These are phyloP conservation scores for Penicillium digitatum DNA, from an alignment of 2,329 filamentous ascomycete genomes.

Conservation along the genomic window DNA sequence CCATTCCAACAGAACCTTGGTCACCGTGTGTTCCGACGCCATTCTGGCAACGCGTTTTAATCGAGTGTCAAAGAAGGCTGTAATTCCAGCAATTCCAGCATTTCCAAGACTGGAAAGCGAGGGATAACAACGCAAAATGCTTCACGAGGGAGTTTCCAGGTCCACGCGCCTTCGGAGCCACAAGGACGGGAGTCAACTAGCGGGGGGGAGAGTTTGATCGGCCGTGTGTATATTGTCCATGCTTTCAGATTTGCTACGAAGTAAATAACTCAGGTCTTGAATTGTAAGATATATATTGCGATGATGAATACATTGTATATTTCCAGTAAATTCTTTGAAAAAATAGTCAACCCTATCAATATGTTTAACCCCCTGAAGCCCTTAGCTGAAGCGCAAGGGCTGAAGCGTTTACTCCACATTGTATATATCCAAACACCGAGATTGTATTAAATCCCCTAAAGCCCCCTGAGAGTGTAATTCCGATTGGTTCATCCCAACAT, in stretches of 20 bases:
- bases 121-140: background rate
- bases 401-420: constrained; percentile 1
- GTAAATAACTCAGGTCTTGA: background rate
- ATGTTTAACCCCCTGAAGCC: background rate
- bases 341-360: background rate
- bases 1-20: constrained; percentile 47
- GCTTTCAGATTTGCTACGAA: background rate
- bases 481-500: background rate
- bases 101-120: constrained; percentile 12
- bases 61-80: background rate
- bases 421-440: constrained; percentile 2
- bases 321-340: background rate
- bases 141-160: constrained; percentile 16
- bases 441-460: background rate
- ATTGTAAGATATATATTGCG: background rate
- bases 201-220: constrained; percentile 16
- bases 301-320: background rate
- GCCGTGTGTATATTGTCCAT: constrained; percentile 1
- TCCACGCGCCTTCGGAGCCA: constrained; percentile 23
- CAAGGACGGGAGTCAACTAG: constrained; percentile 14
- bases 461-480: background rate
- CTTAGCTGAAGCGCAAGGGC: background rate
- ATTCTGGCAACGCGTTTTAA: constrained; percentile 29
- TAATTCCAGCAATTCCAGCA: constrained; percentile 14
- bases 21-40: constrained; percentile 45